A percentile compares a stretch with the other conserved stretches of the same genome.
Conservation (phyloP, 495 filamentous ascomycete genomes). For the Cercophora scortea region DNA sequence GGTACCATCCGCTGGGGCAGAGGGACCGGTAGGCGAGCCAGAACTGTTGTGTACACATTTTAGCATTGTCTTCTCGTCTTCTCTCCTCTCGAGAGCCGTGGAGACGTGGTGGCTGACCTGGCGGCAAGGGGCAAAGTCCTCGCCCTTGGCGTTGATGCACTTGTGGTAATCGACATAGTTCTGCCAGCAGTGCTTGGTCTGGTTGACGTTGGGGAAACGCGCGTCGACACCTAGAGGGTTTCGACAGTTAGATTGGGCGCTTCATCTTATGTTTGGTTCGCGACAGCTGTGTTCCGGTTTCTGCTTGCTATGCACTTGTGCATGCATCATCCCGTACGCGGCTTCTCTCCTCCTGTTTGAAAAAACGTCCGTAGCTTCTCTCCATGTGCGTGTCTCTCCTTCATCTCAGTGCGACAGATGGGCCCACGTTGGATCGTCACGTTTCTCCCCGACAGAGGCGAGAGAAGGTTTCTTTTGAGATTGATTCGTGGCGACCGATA, state of each 20-base stretch:
- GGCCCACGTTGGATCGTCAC: too few relatives aligned
- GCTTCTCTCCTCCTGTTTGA: too few relatives aligned
- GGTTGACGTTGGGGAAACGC: conserved; percentile 97
- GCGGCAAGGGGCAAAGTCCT: conserved; percentile 96
- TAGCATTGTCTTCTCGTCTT: not conserved
- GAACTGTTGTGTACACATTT: conserved; percentile 52
- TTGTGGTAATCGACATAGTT: conserved; percentile 99
- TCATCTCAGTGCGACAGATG: not conserved
- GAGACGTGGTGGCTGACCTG: conserved; percentile 50
- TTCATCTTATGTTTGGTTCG: too few relatives aligned
- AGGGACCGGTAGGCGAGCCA: conserved; percentile 90
- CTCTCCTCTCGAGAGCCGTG: not conserved
- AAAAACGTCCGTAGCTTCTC: not conserved
- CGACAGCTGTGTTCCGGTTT: too few relatives aligned
- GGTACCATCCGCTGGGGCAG: conserved; percentile 90
- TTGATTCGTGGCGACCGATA: not conserved
- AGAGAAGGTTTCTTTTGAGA: not conserved
- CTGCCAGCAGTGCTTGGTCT: conserved; percentile 91
- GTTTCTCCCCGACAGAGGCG: too few relatives aligned
- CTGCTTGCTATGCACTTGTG: too few relatives aligned
- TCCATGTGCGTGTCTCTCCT: not conserved
- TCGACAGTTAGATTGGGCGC: too few relatives aligned
- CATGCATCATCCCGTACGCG: too few relatives aligned
- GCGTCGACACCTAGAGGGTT: conserved; percentile 78
- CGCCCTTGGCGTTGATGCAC: conserved; percentile 96